These are phyloP conservation scores for Paecilomyces sp. DNA, from an alignment of 2,329 filamentous ascomycete genomes.

Conservation along the genomic window DNA sequence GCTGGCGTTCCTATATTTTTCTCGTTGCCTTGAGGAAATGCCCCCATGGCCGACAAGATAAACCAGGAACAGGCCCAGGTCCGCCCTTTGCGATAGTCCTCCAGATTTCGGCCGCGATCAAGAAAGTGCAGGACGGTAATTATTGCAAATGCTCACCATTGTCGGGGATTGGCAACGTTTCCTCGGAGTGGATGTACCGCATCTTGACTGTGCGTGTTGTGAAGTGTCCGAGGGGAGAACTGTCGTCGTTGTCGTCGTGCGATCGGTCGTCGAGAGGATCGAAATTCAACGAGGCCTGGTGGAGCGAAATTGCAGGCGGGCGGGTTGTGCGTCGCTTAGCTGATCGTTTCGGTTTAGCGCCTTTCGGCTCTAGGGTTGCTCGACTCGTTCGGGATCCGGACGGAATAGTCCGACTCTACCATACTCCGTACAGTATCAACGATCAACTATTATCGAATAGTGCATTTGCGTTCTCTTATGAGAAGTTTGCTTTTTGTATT, in stretches of 20 bases:
- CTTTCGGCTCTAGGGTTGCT: conserved; percentile 20
- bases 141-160: conserved; percentile 64
- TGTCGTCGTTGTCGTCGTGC: conserved; percentile 30
- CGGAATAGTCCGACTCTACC: too few species aligned
- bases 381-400: neutral
- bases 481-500: neutral
- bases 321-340: conserved; percentile 40
- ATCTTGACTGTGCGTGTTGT: conserved; percentile 62
- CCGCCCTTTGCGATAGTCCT: neutral
- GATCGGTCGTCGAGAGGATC: conserved; percentile 30
- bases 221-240: conserved; percentile 33
- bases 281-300: conserved; percentile 30
- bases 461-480: neutral
- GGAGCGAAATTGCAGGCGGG: conserved; percentile 32
- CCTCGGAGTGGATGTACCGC: conserved; percentile 99
- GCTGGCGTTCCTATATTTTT: neutral
- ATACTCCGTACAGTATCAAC: too few species aligned
- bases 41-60: neutral
- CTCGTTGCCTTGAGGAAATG: neutral
- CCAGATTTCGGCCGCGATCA: conserved; percentile 1
- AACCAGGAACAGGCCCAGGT: neutral
- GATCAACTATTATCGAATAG: too few species aligned
- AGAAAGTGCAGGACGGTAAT: conserved; percentile 3
- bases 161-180: conserved; percentile 91
- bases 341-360: conserved; percentile 27